Evolutionary conservation across 2,329 filamentous ascomycete species (phyloP).

Genomic region (Aspergillus sp.): DNA sequence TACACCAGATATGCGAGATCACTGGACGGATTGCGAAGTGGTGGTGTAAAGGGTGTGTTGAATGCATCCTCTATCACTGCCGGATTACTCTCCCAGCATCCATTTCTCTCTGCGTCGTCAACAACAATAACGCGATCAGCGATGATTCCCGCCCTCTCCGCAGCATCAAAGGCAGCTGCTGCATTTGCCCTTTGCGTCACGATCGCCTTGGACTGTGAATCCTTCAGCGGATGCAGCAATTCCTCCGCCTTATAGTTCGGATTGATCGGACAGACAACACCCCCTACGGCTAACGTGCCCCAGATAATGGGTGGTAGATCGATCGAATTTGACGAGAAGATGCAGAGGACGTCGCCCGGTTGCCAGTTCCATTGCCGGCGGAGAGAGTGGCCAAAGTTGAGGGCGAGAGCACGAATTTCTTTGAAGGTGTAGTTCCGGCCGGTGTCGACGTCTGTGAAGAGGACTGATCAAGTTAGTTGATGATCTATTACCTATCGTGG

Average conservation of each 20-base stretch:
- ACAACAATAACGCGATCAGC: slow-evolving; percentile 7
- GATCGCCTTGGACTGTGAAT: slow-evolving; percentile 7
- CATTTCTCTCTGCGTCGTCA: slow-evolving; percentile 4
- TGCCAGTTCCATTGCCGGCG: slow-evolving; percentile 12
- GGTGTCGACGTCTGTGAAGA: slow-evolving; percentile 6
- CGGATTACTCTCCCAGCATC: not conserved
- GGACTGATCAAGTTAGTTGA: slow-evolving; percentile 1
- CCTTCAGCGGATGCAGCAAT: slow-evolving; percentile 10
- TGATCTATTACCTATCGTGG: not conserved
- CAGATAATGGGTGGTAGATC: slow-evolving; percentile 11
- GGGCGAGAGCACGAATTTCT: slow-evolving; percentile 4
- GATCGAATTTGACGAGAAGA: slow-evolving; percentile 12
- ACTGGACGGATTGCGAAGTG: slow-evolving; percentile 1
- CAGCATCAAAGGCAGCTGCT: too few relatives aligned
- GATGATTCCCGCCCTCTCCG: slow-evolving; percentile 3
- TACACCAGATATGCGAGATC: slow-evolving; percentile 19
- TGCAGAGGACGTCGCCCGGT: slow-evolving; percentile 13
- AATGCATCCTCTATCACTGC: not conserved
- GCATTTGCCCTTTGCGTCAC: too few relatives aligned
- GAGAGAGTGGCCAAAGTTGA: slow-evolving; percentile 8
- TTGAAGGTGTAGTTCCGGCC: slow-evolving; percentile 5
- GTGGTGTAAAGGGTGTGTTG: slow-evolving; percentile 1
- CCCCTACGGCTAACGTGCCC: slow-evolving; percentile 19
- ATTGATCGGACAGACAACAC: slow-evolving; percentile 22
- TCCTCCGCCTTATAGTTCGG: slow-evolving; percentile 17